Evolutionary conservation across 1,284 basidiomycete species (phyloP).

Genomic region (Sanguinoderma infundibulare): DNA sequence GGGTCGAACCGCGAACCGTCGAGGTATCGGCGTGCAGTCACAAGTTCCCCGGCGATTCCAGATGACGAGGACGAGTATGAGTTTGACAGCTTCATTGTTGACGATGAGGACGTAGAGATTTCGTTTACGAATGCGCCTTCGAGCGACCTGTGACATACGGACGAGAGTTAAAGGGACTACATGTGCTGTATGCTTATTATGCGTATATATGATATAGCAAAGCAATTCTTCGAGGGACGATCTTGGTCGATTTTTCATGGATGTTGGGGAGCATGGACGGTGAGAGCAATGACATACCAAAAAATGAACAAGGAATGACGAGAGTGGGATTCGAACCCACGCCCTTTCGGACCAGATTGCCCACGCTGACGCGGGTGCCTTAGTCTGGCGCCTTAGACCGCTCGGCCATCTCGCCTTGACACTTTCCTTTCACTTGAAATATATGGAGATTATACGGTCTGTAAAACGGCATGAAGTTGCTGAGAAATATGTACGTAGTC

Average conservation of each 20-base stretch:
- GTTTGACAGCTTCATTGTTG: slow-evolving; percentile 77
- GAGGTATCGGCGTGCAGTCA: slow-evolving; percentile 39
- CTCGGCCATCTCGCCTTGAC: slow-evolving; percentile 75
- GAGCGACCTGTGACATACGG: slow-evolving; percentile 7
- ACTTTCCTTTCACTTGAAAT: too few relatives aligned
- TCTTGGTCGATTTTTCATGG: too few relatives aligned
- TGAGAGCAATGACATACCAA: too few relatives aligned
- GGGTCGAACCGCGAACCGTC: slow-evolving; percentile 14
- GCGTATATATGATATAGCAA: neutral
- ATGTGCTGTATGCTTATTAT: neutral
- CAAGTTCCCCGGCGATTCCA: slow-evolving; percentile 60
- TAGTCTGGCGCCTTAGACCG: slow-evolving; percentile 88
- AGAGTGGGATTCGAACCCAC: slow-evolving; percentile 49
- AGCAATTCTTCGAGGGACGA: neutral
- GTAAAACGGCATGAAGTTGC: too few relatives aligned
- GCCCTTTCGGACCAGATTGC: slow-evolving; percentile 42
- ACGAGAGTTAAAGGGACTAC: too few relatives aligned
- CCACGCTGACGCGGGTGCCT: slow-evolving; percentile 39
- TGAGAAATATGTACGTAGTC: too few relatives aligned
- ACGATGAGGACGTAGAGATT: slow-evolving; percentile 67
- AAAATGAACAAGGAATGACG: neutral
- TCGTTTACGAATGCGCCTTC: slow-evolving; percentile 32
- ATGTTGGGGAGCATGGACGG: too few relatives aligned
- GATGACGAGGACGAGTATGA: slow-evolving; percentile 64
- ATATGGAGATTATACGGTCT: too few relatives aligned